These are phyloP conservation scores for Teratosphaeria zuluensis DNA, from an alignment of 2,329 filamentous ascomycete genomes.

Conservation along the genomic window DNA sequence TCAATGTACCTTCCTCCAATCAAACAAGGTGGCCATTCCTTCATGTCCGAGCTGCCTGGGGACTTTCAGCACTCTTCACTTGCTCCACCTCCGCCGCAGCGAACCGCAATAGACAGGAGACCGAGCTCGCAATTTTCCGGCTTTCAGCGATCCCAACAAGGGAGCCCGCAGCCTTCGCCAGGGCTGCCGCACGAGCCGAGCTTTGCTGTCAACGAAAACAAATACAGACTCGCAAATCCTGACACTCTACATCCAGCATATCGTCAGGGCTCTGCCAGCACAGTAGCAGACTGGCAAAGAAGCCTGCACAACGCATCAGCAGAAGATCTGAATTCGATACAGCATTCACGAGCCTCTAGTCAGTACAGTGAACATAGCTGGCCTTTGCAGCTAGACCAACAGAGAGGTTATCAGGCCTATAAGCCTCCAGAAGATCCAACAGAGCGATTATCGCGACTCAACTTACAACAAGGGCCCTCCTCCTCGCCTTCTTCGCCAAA, in stretches of 20 bases:
- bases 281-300: constrained; percentile 13
- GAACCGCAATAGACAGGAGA: neutral
- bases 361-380: neutral
- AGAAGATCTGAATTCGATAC: constrained; percentile 5
- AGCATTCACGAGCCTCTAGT: constrained; percentile 6
- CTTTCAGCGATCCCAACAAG: neutral
- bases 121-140: neutral
- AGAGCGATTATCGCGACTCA: constrained; percentile 10
- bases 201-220: neutral
- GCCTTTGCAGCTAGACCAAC: constrained; percentile 12
- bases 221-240: constrained; percentile 1
- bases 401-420: constrained; percentile 13
- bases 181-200: constrained; percentile 1
- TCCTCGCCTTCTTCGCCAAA: neutral
- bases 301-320: constrained; percentile 1
- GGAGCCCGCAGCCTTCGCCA: constrained; percentile 5
- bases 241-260: constrained; percentile 12
- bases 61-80: constrained; percentile 11
- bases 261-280: constrained; percentile 4
- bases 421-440: constrained; percentile 3
- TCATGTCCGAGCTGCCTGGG: constrained; percentile 21
- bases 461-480: constrained; percentile 7
- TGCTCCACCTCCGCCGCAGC: constrained; percentile 1
- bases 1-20: constrained; percentile 13
- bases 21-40: constrained; percentile 11